phyloP scores from a whole-genome alignment of 768 basidiomycete genomes.

The Phylloporus arenicola region DNA sequence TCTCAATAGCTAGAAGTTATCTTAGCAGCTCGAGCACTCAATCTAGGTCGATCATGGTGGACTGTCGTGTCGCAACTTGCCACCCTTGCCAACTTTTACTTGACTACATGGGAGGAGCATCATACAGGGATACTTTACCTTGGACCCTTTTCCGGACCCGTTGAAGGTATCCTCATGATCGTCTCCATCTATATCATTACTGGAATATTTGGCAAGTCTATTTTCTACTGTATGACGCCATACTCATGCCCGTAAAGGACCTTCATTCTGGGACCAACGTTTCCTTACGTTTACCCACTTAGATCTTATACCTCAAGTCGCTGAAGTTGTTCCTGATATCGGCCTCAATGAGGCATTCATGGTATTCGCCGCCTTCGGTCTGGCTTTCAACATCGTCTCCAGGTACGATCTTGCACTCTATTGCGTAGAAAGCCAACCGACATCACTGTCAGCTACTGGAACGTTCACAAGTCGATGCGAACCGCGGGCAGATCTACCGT shows the following conservation, averaged over 20 bases:
- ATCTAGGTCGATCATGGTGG: constrained; percentile 95
- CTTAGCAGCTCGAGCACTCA: constrained; percentile 77
- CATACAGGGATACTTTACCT: constrained; percentile 92
- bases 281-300: constrained; percentile 56
- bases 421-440: constrained; percentile 3
- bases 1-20: constrained; percentile 75
- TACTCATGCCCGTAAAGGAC: constrained; percentile 41
- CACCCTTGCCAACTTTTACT: constrained; percentile 64
- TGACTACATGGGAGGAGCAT: constrained; percentile 79
- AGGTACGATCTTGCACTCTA: constrained; percentile 37
- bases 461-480: constrained; percentile 64
- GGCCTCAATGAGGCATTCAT: constrained; percentile 86
- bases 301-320: constrained; percentile 45
- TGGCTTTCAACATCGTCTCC: constrained; percentile 75
- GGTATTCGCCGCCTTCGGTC: constrained; percentile 63
- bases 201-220: constrained; percentile 60
- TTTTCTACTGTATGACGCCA: not conserved
- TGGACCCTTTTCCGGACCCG: constrained; percentile 90
- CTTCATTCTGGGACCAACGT: constrained; percentile 74
- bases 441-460: constrained; percentile 53
- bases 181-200: constrained; percentile 69
- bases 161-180: constrained; percentile 92
- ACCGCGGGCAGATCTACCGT: constrained; percentile 37
- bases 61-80: constrained; percentile 81
- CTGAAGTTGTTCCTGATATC: constrained; percentile 52